Conservation (phyloP, 345 rosid species). For the Camelina sativa region DNA sequence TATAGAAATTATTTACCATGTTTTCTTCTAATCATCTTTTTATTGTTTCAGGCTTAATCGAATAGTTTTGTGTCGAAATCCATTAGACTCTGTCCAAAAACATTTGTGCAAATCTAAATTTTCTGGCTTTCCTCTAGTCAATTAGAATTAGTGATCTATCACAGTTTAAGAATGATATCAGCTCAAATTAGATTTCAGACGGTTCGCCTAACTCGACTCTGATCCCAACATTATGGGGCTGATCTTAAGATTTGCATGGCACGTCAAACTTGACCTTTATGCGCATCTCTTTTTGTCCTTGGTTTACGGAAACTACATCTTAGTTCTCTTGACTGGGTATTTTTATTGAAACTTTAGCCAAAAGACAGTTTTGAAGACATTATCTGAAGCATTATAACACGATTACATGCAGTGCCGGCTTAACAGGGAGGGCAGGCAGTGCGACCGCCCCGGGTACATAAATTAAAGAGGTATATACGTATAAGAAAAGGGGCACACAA, state of each 20-base stretch:
- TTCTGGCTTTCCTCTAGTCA: too few species aligned
- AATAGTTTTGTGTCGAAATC: too few species aligned
- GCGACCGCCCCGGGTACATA: too few species aligned
- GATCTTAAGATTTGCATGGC: not conserved
- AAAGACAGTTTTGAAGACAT: not conserved
- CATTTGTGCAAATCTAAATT: too few species aligned
- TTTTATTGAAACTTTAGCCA: not conserved
- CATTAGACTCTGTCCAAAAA: too few species aligned
- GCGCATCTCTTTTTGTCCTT: not conserved
- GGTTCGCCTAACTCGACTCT: not conserved
- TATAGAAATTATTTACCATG: too few species aligned
- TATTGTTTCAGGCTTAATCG: too few species aligned
- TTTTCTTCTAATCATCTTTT: too few species aligned
- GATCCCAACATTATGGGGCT: not conserved
- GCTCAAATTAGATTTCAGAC: not conserved
- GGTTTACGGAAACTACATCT: not conserved
- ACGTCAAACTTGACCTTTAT: not conserved
- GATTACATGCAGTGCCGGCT: too few species aligned
- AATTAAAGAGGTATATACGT: too few species aligned
- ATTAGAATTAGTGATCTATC: not conserved
- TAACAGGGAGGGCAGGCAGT: too few species aligned
- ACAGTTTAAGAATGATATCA: not conserved
- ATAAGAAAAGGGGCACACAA: too few species aligned
- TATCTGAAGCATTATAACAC: slow-evolving; percentile 11
- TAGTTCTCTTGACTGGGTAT: not conserved